Evolutionary conservation across 2,329 filamentous ascomycete species (phyloP), one percentile per base, ranked within the genome.

Genomic region (Calonectria naviculata): DNA sequence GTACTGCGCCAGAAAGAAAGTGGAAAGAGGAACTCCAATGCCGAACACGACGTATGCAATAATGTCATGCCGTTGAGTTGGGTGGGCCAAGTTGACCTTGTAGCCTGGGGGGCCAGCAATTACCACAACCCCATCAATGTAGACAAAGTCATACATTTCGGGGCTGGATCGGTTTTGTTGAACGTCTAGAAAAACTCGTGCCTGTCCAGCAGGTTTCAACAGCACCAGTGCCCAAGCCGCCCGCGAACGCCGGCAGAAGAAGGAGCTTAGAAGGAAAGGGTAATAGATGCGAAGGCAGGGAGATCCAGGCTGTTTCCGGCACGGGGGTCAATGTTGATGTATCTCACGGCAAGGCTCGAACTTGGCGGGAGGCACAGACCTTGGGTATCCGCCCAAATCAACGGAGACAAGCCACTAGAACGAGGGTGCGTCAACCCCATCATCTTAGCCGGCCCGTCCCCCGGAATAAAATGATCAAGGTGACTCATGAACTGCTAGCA

Each of bases 81-180:
- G 81, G 44, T 81, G 71, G 8, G 75, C 76, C 38, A 82, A 81
- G 42, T 83, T 73, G 24, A 82, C 79, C 1, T 71, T 68, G 56
- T 81, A 82, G 24, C 74, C 79, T 9, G 70, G 67, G 0, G 81
- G 81, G 78, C 76, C 52, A 56, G 41, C 8, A 77, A 78, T 46
- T 10, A 75, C 77, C 3, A 61, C 69, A 17, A 78, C 74, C 47
- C 80, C 79, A 71, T 79, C 73, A 4, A 77, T 68, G 15, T 26
- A 19, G 24, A 38, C 52, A 58, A 38, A 58, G 4, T 58, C 5
- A 15, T 38, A 58, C 52, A 38, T 58, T 26, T 56, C 52, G 52
- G 19, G 13, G 41, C n/a, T 42, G n/a, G n/a, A 44, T 9, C 8
- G 19, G 1, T 17, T 49, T 8, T 49, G 46, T 15, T 8, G 15